Percentiles rank a stretch among this genome's conserved stretches.
Conservation (phyloP, 75 land plant genomes). For the Picea sitchensis region DNA sequence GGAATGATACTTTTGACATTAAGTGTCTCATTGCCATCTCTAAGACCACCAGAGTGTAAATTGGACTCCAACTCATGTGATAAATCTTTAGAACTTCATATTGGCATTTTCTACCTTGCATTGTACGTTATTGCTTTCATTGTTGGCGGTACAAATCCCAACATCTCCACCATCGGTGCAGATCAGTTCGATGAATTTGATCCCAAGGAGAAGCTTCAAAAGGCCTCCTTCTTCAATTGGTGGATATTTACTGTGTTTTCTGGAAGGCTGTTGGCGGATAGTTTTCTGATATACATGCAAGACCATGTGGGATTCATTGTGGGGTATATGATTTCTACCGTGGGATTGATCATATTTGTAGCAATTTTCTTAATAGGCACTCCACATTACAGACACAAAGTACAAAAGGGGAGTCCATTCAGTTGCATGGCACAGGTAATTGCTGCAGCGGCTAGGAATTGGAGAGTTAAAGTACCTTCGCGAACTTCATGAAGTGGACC, state of each 20-base stretch:
- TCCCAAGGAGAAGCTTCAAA: conserved; percentile 27
- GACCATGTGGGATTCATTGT: conserved; percentile 32
- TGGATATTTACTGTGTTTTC: conserved; percentile 45
- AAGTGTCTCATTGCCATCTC: not conserved
- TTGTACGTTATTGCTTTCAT: conserved; percentile 52
- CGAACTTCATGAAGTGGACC: conserved; percentile 57
- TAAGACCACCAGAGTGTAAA: conserved; percentile 4
- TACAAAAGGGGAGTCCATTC: conserved; percentile 18
- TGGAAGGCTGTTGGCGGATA: conserved; percentile 25
- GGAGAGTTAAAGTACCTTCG: not conserved
- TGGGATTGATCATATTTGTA: conserved; percentile 28
- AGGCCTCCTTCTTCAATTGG: conserved; percentile 79
- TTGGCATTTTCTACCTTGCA: conserved; percentile 25
- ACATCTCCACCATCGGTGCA: conserved; percentile 75
- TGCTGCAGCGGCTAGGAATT: conserved; percentile 18
- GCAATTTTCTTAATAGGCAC: conserved; percentile 23
- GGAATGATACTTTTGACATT: conserved; percentile 16
- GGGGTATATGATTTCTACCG: conserved; percentile 29
- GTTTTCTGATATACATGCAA: conserved; percentile 25
- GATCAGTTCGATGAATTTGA: conserved; percentile 57
- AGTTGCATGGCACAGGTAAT: conserved; percentile 22
- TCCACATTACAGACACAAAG: conserved; percentile 21
- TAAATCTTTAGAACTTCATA: not conserved
- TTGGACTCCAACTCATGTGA: not conserved
- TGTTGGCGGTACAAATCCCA: conserved; percentile 69